Evolutionary conservation across 176 grass and related monocot species (phyloP).

Genomic region (Cenchrus fungigraminus): DNA sequence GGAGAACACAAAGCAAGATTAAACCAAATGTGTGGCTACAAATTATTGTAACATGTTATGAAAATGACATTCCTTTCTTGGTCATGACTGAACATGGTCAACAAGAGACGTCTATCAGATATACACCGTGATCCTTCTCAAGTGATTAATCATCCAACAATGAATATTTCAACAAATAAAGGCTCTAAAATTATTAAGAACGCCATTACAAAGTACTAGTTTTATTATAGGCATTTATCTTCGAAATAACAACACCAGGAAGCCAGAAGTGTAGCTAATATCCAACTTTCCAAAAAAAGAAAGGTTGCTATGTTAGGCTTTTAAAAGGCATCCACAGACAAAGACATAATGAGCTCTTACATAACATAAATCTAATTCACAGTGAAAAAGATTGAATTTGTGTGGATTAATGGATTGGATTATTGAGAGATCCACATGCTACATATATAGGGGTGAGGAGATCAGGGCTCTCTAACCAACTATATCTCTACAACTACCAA

Average conservation of each 20-base stretch:
- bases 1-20: constrained; percentile 1
- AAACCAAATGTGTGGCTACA: not conserved
- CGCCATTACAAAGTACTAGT: not conserved
- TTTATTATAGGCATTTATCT: not conserved
- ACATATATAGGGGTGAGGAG: no score
- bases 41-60: not conserved
- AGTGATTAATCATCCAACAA: constrained; percentile 5
- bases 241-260: constrained; percentile 10
- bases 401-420: not conserved
- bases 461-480: no score
- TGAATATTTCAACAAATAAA: constrained; percentile 17
- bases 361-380: not conserved
- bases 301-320: constrained; percentile 16
- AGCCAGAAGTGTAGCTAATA: not conserved
- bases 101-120: constrained; percentile 30
- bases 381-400: not conserved
- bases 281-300: not conserved
- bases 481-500: no score
- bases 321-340: not conserved
- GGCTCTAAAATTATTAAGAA: constrained; percentile 10
- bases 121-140: constrained; percentile 3
- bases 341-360: constrained; percentile 12
- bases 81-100: constrained; percentile 3
- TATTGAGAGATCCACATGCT: not conserved
- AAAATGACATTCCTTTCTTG: constrained; percentile 26